Base-by-base conservation (phyloP, 1,139 yeast genomes). In the Hansenula sp. region DNA sequence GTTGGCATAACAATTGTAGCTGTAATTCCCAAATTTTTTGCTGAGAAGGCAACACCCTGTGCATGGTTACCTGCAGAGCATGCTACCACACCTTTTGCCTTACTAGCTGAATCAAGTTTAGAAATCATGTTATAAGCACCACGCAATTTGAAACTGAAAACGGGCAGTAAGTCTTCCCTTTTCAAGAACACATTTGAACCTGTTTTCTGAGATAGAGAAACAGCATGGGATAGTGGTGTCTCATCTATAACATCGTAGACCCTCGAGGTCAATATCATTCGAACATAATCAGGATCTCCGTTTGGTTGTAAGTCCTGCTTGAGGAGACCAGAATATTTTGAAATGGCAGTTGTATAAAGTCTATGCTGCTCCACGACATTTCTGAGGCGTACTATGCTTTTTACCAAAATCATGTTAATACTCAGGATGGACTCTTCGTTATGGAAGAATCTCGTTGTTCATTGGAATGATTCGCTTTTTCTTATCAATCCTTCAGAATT, bases 1-100 rank as follows among this genome's bases (percentile, higher is more conserved):
- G 89, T 84, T 2, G 99, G 99, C 99, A 93, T 93, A 41, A 93
- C 98, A 46, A 93, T 93, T 6, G 97, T 93, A 3, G 98, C 91
- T 6, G 96, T 94, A 44, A 93, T 90, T 31, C 84, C 84, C 58
- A 93, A 70, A 51, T 82, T 80, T 51, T 79, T 80, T 4, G 98
- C 96, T 15, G 96, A 86, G 61, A 70, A 93, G 0, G 99, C 99
- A 9, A 94, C 98, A 50, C 99, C 99, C 64, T 94, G 99, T 2
- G 99, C 99, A 59, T 93, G 99, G 64, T 93, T 93, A 33, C 99
- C 99, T 1, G 99, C 99, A 18, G 97, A 89, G 59, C 98, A 93
- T 0, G 99, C 97, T 62, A 94, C 85, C 43, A 93, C 97, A 52
- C 99, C 99, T 48, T 84, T 79, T 53, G 86, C 67, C 42, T 86